A percentile compares a stretch with the other conserved stretches of the same genome.
Conservation (phyloP, 805 yeast species). For the Spathaspora hagerdaliae region DNA sequence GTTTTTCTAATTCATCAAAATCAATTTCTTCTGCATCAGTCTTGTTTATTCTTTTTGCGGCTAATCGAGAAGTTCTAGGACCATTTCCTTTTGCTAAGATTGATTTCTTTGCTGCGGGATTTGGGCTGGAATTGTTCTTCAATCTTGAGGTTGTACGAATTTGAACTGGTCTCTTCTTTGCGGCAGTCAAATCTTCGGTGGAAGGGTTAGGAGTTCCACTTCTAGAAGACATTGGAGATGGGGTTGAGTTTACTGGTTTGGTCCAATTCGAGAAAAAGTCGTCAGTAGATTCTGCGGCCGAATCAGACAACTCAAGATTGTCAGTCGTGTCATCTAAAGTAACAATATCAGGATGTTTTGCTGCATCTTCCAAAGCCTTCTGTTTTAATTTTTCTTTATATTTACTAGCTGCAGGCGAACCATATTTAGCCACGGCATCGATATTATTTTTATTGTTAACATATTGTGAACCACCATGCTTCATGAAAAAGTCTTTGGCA, state of each 20-base stretch:
- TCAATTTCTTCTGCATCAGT: slow-evolving; percentile 47
- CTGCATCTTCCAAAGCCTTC: slow-evolving; percentile 62
- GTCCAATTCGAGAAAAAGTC: slow-evolving; percentile 93
- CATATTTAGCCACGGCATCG: slow-evolving; percentile 76
- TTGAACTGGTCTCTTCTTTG: slow-evolving; percentile 21
- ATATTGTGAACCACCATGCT: slow-evolving; percentile 79
- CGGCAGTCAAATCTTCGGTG: slow-evolving; percentile 28
- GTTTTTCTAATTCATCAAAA: slow-evolving; percentile 62
- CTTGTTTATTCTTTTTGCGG: slow-evolving; percentile 48
- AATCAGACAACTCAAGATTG: slow-evolving; percentile 17
- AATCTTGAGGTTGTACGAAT: slow-evolving; percentile 13
- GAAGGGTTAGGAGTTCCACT: slow-evolving; percentile 41
- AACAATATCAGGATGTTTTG: slow-evolving; percentile 66
- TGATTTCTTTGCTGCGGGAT: slow-evolving; percentile 23
- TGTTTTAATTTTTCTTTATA: slow-evolving; percentile 78
- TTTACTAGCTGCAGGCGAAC: slow-evolving; percentile 71
- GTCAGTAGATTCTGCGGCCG: slow-evolving; percentile 47
- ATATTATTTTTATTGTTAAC: slow-evolving; percentile 40
- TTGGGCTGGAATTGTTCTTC: slow-evolving; percentile 12
- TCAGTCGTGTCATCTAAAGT: slow-evolving; percentile 52
- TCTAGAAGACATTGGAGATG: slow-evolving; percentile 48
- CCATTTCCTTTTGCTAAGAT: slow-evolving; percentile 48
- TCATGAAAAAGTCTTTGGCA: slow-evolving; percentile 77
- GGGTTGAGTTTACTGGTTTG: slow-evolving; percentile 59
- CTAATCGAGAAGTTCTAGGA: slow-evolving; percentile 52